Evolutionary conservation across 2,329 filamentous ascomycete species (phyloP).

Genomic region (Phaeophleospora eucalypticola): DNA sequence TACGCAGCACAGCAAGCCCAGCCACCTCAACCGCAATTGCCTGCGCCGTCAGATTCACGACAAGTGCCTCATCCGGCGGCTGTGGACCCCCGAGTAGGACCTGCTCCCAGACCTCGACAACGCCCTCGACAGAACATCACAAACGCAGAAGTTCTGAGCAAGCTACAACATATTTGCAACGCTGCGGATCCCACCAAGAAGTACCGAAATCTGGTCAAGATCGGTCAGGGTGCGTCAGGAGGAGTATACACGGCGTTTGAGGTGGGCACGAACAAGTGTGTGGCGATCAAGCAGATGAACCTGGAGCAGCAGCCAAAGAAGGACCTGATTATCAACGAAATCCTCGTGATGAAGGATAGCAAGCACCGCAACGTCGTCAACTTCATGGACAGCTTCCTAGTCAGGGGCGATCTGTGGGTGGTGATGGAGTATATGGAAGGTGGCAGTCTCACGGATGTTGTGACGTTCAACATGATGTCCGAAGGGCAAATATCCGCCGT

Average conservation of each 20-base stretch:
- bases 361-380: slow-evolving; percentile 98
- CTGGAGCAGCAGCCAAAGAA: slow-evolving; percentile 98
- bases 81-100: slow-evolving; percentile 47
- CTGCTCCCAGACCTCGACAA: slow-evolving; percentile 67
- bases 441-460: slow-evolving; percentile 93
- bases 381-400: slow-evolving; percentile 95
- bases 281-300: slow-evolving; percentile 99
- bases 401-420: slow-evolving; percentile 89
- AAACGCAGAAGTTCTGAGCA: slow-evolving; percentile 74
- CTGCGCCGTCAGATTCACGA: slow-evolving; percentile 16
- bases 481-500: slow-evolving; percentile 96
- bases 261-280: slow-evolving; percentile 74
- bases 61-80: slow-evolving; percentile 33
- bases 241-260: slow-evolving; percentile 93
- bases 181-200: slow-evolving; percentile 83
- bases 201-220: slow-evolving; percentile 86
- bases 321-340: slow-evolving; percentile 98
- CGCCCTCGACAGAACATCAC: slow-evolving; percentile 66
- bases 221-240: slow-evolving; percentile 94
- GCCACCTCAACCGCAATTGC: slow-evolving; percentile 43
- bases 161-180: slow-evolving; percentile 84
- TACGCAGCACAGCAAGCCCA: slow-evolving; percentile 44
- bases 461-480: slow-evolving; percentile 99
- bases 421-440: slow-evolving; percentile 99
- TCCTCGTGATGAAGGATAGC: slow-evolving; percentile 98